Evolutionary conservation across 352 stramenopile species (phyloP), one percentile per base, ranked within the genome.

Genomic region (Globisporangium irregulare): DNA sequence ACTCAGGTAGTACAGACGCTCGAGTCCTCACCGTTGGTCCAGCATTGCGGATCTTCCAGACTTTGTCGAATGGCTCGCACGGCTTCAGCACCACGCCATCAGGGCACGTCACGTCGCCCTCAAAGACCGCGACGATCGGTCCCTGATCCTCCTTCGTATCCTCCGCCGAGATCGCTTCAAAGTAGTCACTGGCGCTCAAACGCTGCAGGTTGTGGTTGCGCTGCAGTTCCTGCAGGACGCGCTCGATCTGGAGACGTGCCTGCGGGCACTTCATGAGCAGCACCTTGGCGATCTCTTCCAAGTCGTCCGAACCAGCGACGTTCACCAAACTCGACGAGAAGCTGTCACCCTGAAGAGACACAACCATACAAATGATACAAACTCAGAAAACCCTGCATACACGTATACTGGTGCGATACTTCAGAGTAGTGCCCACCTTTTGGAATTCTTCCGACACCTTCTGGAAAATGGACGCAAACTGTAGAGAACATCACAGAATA

Each of bases 1-100:
- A 34, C 4, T 1, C 4, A 8, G 10, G 27, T 25, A 24, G 20
- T n/a, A 12, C 4, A 54, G 8, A 32, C 38, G 4, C 6, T 27
- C 2, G 59, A 14, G 7, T 43, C 57, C 69, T 24, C 61, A 82
- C 75, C 74, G 75, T 86, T 3, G 75, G 71, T 12, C 87, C 86
- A 20, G 81, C 87, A 54, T 97, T 97, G 43, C 86, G 79, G 53
- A 97, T 84, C 46, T 89, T 86, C 90, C 89, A 97, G 27, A 93
- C 83, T 74, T 97, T 97, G 62, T 91, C 78, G 61, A 97, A 93
- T 0, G 75, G 70, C 62, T 90, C 74, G 41, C 78, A 79, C 8
- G 88, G 87, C 1, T 79, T 71, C 9, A 96, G 66, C 9, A 95
- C 79, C 5, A 84, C 95, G 27, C 91, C 90, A 57, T 97, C 91